Conservation (phyloP, 345 rosid genomes). For the Leavenworthia alabamica region DNA sequence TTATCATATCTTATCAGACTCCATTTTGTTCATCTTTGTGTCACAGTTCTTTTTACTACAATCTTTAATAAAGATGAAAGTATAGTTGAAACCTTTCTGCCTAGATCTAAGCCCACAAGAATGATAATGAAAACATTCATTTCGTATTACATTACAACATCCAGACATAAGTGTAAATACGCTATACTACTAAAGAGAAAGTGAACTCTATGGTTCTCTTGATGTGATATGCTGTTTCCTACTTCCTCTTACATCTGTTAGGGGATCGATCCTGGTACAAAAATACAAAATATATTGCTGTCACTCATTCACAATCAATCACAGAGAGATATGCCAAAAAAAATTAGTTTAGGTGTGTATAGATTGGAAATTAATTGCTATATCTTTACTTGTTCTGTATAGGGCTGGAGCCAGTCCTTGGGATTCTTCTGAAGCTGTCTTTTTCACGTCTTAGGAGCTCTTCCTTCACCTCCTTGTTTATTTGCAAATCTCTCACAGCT, state of each 20-base stretch:
- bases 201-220: slow-evolving; percentile 4
- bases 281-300: slow-evolving; percentile 10
- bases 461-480: slow-evolving; percentile 26
- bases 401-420: slow-evolving; percentile 66
- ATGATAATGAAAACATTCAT: not conserved
- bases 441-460: slow-evolving; percentile 35
- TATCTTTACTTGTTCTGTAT: no score
- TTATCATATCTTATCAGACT: not conserved
- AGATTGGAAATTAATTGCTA: no score
- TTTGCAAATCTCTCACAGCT: slow-evolving; percentile 32
- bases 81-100: not conserved
- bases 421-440: slow-evolving; percentile 58
- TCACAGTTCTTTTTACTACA: not conserved
- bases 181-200: slow-evolving; percentile 19
- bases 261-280: slow-evolving; percentile 35
- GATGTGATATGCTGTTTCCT: slow-evolving; percentile 24
- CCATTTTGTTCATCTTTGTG: not conserved
- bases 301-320: not conserved
- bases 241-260: slow-evolving; percentile 15
- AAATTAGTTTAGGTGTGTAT: no score
- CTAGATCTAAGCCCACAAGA: slow-evolving; percentile 3
- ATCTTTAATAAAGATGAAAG: not conserved
- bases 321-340: not conserved
- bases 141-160: not conserved
- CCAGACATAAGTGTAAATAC: slow-evolving; percentile 8